Evolutionary conservation across 2,329 filamentous ascomycete genomes (phyloP).

Genomic region (Paraphoma sp.): DNA sequence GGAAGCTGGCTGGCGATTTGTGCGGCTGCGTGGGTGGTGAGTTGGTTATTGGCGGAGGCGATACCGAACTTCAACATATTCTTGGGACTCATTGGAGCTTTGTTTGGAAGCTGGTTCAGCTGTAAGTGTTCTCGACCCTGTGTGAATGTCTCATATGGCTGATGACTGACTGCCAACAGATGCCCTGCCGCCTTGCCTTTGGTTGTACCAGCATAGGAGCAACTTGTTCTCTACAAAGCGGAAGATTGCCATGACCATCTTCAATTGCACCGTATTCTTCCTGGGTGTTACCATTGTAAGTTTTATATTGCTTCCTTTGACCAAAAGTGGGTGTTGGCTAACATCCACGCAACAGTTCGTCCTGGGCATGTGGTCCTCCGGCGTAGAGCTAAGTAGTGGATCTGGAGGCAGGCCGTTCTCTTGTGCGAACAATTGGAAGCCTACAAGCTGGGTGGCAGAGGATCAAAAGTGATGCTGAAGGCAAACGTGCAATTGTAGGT

Average conservation of each 20-base stretch:
- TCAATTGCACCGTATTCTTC: slow-evolving; percentile 53
- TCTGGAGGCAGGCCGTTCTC: slow-evolving; percentile 36
- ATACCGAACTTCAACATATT: slow-evolving; percentile 74
- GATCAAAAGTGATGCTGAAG: not conserved
- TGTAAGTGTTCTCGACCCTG: slow-evolving; percentile 43
- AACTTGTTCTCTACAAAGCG: slow-evolving; percentile 45
- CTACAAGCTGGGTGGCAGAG: slow-evolving; percentile 18
- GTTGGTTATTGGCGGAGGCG: slow-evolving; percentile 72
- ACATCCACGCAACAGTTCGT: slow-evolving; percentile 25
- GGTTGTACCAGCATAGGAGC: slow-evolving; percentile 57
- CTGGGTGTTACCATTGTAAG: slow-evolving; percentile 40
- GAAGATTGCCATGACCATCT: slow-evolving; percentile 54
- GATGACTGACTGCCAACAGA: slow-evolving; percentile 17
- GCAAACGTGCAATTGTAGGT: not conserved
- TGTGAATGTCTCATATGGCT: too few relatives aligned
- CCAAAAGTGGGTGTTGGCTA: not conserved
- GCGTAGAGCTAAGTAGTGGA: slow-evolving; percentile 26
- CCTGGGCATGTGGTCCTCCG: slow-evolving; percentile 40
- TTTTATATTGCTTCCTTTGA: not conserved
- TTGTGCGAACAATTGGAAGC: slow-evolving; percentile 39
- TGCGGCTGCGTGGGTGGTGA: slow-evolving; percentile 62
- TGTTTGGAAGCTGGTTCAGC: slow-evolving; percentile 74
- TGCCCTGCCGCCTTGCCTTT: slow-evolving; percentile 54
- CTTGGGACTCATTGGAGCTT: slow-evolving; percentile 65
- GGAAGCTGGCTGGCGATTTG: slow-evolving; percentile 66